A percentile compares a stretch with the other conserved stretches of the same genome.
These are phyloP conservation scores for Aspergillus cejpii DNA, from an alignment of 2,329 filamentous ascomycete genomes.

Conservation along the genomic window DNA sequence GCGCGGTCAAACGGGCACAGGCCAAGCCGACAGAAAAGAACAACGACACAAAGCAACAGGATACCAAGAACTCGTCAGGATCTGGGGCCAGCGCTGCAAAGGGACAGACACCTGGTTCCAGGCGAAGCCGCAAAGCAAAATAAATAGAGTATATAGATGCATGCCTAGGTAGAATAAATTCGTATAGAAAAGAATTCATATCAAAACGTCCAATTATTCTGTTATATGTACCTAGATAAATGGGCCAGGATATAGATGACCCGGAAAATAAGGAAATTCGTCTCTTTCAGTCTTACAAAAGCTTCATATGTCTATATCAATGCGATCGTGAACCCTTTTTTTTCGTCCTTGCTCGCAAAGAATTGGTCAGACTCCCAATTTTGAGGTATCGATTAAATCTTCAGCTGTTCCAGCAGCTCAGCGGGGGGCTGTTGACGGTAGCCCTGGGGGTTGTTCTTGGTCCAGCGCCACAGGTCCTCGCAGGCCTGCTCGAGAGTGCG, in stretches of 20 bases:
- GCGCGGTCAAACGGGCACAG: conserved; percentile 56
- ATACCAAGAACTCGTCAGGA: conserved; percentile 15
- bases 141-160: conserved; percentile 14
- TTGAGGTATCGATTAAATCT: conserved; percentile 26
- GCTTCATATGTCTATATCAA: conserved; percentile 5
- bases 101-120: conserved; percentile 33
- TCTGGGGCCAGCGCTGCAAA: conserved; percentile 14
- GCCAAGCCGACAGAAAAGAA: conserved; percentile 42
- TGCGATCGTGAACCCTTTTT: neutral
- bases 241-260: conserved; percentile 1
- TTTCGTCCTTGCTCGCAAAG: neutral
- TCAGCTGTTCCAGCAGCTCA: conserved; percentile 59
- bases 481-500: conserved; percentile 88
- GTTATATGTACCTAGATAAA: conserved; percentile 2
- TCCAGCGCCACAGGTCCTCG: conserved; percentile 93
- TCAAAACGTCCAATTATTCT: neutral
- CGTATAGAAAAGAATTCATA: neutral
- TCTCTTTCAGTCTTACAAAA: conserved; percentile 29
- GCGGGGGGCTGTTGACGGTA: conserved; percentile 88
- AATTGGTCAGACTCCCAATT: neutral
- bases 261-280: conserved; percentile 30
- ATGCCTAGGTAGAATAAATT: neutral
- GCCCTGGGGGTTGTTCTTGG: conserved; percentile 89
- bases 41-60: conserved; percentile 17
- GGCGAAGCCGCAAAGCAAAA: conserved; percentile 35